Evolutionary conservation across 2,329 filamentous ascomycete genomes (phyloP).

Genomic region (Lasiodiplodia sp.): DNA sequence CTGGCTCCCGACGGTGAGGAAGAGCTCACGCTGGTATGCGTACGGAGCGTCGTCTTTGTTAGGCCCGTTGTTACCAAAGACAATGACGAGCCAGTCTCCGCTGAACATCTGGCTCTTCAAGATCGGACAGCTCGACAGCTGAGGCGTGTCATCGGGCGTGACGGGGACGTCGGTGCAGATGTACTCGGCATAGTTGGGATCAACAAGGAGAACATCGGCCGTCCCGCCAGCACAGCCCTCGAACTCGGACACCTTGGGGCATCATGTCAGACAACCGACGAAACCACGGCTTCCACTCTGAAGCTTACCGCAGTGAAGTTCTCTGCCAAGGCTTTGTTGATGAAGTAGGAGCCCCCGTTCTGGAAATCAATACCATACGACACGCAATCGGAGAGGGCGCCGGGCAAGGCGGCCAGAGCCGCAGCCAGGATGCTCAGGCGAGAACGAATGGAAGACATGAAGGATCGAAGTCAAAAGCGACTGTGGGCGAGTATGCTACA

Average conservation of each 20-base stretch:
- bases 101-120: slow-evolving; percentile 52
- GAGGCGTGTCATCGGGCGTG: slow-evolving; percentile 46
- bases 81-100: slow-evolving; percentile 53
- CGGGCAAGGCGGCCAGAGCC: slow-evolving; percentile 37
- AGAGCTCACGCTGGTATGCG: slow-evolving; percentile 54
- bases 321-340: slow-evolving; percentile 51
- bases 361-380: slow-evolving; percentile 53
- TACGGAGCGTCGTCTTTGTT: slow-evolving; percentile 51
- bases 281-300: neutral
- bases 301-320: slow-evolving; percentile 45
- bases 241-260: slow-evolving; percentile 49
- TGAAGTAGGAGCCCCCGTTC: slow-evolving; percentile 54
- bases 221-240: slow-evolving; percentile 51
- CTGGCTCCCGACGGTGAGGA: slow-evolving; percentile 40
- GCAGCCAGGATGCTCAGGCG: slow-evolving; percentile 37
- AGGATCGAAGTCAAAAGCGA: slow-evolving; percentile 20
- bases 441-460: slow-evolving; percentile 41
- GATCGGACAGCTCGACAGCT: slow-evolving; percentile 53
- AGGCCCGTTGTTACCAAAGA: slow-evolving; percentile 52
- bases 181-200: slow-evolving; percentile 49
- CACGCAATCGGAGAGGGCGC: slow-evolving; percentile 40
- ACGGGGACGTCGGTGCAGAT: slow-evolving; percentile 52
- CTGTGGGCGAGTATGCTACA: neutral
- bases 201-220: slow-evolving; percentile 53
- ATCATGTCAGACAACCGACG: neutral